Conservation (phyloP, 176 grass and related monocot genomes). For the Raddia distichophylla region DNA sequence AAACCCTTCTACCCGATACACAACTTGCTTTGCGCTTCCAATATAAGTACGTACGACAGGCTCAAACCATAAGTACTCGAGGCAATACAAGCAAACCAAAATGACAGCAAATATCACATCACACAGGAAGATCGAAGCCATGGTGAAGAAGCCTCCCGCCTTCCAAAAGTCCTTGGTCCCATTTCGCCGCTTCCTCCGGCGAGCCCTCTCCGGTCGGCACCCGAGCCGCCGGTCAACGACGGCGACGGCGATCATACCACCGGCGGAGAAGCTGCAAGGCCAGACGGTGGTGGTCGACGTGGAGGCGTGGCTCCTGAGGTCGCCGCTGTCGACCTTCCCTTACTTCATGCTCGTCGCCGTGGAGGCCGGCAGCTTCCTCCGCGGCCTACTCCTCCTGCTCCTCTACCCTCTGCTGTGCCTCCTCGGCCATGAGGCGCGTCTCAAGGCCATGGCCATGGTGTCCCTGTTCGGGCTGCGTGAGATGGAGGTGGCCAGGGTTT, state of each 20-base stretch:
- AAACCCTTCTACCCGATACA: no score
- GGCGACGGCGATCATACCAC: neutral
- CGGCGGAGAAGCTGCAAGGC: slow-evolving; percentile 31
- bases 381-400: slow-evolving; percentile 61
- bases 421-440: slow-evolving; percentile 32
- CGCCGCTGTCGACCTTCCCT: slow-evolving; percentile 59
- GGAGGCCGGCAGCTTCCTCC: slow-evolving; percentile 69
- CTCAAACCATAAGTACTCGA: neutral
- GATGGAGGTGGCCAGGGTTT: slow-evolving; percentile 48
- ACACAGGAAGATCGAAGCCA: neutral
- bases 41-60: no score
- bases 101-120: neutral
- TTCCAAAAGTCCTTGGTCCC: slow-evolving; percentile 51
- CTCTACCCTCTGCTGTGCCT: slow-evolving; percentile 51
- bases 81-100: neutral
- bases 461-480: slow-evolving; percentile 58
- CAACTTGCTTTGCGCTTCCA: no score
- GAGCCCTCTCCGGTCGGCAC: slow-evolving; percentile 35
- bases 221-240: slow-evolving; percentile 1
- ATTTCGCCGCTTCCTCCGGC: slow-evolving; percentile 50
- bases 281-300: slow-evolving; percentile 61
- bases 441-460: slow-evolving; percentile 66
- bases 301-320: slow-evolving; percentile 62
- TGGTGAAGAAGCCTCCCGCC: slow-evolving; percentile 44
- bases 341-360: slow-evolving; percentile 96